Evolutionary conservation across 805 yeast species (phyloP), one percentile per base, ranked within the genome.

Genomic region (Lachancea meyersii): DNA sequence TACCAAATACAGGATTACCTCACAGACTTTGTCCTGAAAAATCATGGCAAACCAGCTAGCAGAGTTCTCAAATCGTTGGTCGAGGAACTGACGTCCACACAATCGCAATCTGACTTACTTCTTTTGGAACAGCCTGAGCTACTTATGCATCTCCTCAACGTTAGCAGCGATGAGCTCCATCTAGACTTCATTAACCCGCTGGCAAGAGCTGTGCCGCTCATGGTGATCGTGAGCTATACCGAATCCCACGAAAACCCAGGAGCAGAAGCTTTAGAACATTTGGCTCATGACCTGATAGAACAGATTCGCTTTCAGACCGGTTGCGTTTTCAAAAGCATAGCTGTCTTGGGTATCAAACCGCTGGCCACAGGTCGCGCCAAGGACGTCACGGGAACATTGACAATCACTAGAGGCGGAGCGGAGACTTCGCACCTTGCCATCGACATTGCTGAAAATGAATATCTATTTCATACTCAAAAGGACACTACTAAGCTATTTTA

Each of bases 341-440:
- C 49, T 1, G 45, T 53, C 1, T 49, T 86, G n/a, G 68, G 72
- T 17, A 55, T 86, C 27, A 73, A 76, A 52, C 88, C 95, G 1
- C 64, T 87, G 46, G 69, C 75, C 3, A 86, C 95, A 0, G 95
- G 95, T 0, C 70, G 86, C 51, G 95, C 96, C 0, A 76, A 75
- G 35, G 96, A 87, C 57, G 75, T 85, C 2, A 82, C 95, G 0
- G 96, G 96, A 1, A 70, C 80, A 3, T 55, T 87, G 31, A 68
- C 75, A 0, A 70, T 87, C 0, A 62, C 80, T 0, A 66, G 64
- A 38, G 95, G 95, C 0, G 67, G 79, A 2, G 45, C 69, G 2
- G 63, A 71, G 3, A 48, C 50, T n/a, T 51, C 53, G 3, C 39
- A 41, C 22, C 39, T 45, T 11, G 27, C 45, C 8, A 31, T 49